Conservation (phyloP, 768 basidiomycete genomes). For the Psilocybe azurescens region DNA sequence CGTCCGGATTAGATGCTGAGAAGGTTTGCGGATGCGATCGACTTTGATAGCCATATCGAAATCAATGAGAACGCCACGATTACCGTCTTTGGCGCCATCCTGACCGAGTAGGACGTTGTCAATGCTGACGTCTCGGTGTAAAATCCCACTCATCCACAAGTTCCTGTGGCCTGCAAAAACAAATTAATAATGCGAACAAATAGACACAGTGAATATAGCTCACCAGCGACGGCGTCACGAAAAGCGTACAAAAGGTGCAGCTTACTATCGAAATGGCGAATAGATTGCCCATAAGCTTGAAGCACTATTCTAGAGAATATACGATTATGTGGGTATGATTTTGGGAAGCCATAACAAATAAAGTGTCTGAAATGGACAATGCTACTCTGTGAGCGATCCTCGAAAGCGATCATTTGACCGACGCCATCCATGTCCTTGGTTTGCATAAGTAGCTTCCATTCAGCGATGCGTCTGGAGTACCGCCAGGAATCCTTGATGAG, state of each 20-base stretch:
- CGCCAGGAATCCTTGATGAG: constrained; percentile 15
- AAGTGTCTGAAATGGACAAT: too few relatives aligned
- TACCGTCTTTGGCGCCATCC: background rate
- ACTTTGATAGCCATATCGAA: constrained; percentile 16
- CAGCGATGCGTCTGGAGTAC: background rate
- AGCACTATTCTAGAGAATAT: constrained; percentile 9
- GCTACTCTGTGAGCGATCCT: background rate
- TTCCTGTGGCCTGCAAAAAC: constrained; percentile 6
- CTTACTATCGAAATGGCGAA: background rate
- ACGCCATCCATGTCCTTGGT: constrained; percentile 1
- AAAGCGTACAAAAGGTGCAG: constrained; percentile 9
- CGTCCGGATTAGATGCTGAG: too few relatives aligned
- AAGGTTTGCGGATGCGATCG: too few relatives aligned
- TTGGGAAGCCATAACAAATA: background rate
- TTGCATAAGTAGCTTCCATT: background rate
- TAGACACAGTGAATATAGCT: background rate
- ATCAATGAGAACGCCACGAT: constrained; percentile 17
- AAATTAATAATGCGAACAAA: too few relatives aligned
- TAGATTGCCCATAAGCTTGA: constrained; percentile 11
- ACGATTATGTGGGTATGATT: background rate
- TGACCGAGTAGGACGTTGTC: constrained; percentile 18
- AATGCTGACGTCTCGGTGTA: constrained; percentile 21
- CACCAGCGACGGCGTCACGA: constrained; percentile 18
- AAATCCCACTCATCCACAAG: constrained; percentile 3
- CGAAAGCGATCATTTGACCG: constrained; percentile 2